Evolutionary conservation across 805 yeast species (phyloP), one percentile per base, ranked within the genome.

Genomic region (Candida odintsovae): DNA sequence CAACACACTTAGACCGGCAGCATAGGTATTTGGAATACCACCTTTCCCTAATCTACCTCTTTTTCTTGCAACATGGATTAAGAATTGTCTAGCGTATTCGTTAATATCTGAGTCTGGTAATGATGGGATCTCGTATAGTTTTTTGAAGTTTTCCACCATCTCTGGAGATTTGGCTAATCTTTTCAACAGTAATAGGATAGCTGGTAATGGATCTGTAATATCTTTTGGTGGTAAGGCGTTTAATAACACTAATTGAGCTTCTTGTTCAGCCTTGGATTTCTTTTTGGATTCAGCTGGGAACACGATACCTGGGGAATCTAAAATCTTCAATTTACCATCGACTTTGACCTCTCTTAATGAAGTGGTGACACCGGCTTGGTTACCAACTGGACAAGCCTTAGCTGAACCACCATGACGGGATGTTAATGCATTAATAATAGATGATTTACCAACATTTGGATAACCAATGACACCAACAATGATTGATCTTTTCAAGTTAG

Each of bases 301-400:
- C 37, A 94, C 97, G 51, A 92, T 94, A 63, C 99, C 99, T 44
- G 99, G 99, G 45, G 97, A 88, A 67, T 92, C 99, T 61, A 92
- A 74, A 53, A 92, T 76, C 66, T 86, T 88, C 57, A 92, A 76
- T 66, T 90, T 90, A 62, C 82, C 85, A 66, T 92, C 99, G 50
- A 92, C 77, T 69, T 92, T 94, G 49, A 92, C 90, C 65, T 90
- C 95, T 69, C 97, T 80, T 64, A 94, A 71, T 3, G 92, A 73
- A 1, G 97, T 90, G 26, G 99, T 92, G 41, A 94, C 94, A 64
- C 99, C 99, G 3, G 99, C 97, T 69, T 86, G 94, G 62, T 95
- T 95, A 43, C 99, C 99, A 28, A 86, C 95, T 15, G 99, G 97
- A 64, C 98, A 94, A 12, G 90, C 92, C 57, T 77, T 80, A 39